Percentiles rank a stretch among this genome's conserved stretches.
phyloP scores from a whole-genome alignment of 2,329 filamentous ascomycete genomes.

The Bretziella fagacearum region DNA sequence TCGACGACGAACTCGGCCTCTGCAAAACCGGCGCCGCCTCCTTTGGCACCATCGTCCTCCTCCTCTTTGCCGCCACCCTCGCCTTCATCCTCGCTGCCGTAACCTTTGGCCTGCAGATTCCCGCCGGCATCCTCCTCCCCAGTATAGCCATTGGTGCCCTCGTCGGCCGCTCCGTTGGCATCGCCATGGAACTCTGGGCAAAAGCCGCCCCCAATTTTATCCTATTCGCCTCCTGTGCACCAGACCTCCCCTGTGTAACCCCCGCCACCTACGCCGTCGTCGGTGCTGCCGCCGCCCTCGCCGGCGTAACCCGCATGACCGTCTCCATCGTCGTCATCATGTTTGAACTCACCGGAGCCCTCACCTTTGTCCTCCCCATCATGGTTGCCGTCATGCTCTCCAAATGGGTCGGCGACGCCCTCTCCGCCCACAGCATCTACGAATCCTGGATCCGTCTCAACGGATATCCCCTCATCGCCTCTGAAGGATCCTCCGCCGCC shows the following conservation, averaged over 20 bases:
- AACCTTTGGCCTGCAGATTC: constrained; percentile 87
- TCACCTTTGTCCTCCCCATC: constrained; percentile 93
- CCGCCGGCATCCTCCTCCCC: constrained; percentile 86
- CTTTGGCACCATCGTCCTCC: constrained; percentile 63
- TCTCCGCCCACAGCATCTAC: constrained; percentile 86
- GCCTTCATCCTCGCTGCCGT: constrained; percentile 74
- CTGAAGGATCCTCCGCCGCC: constrained; percentile 56
- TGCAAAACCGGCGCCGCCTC: constrained; percentile 46
- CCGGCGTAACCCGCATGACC: constrained; percentile 87
- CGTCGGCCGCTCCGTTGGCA: constrained; percentile 74
- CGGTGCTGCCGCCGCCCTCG: constrained; percentile 83
- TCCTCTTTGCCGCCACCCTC: constrained; percentile 65
- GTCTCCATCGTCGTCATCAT: constrained; percentile 98
- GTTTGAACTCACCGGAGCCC: constrained; percentile 92
- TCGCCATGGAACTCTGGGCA: constrained; percentile 80
- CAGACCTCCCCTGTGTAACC: constrained; percentile 74
- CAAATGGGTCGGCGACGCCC: constrained; percentile 95
- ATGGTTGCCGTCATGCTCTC: constrained; percentile 98
- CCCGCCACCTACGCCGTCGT: constrained; percentile 95
- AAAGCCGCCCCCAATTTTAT: constrained; percentile 59
- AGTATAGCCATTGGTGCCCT: constrained; percentile 93
- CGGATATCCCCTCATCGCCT: constrained; percentile 88
- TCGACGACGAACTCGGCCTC: constrained; percentile 75
- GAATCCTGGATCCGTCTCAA: constrained; percentile 96
- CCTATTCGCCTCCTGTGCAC: constrained; percentile 63